Conservation (phyloP, 106 monocot genomes). For the Posidonia australis region DNA sequence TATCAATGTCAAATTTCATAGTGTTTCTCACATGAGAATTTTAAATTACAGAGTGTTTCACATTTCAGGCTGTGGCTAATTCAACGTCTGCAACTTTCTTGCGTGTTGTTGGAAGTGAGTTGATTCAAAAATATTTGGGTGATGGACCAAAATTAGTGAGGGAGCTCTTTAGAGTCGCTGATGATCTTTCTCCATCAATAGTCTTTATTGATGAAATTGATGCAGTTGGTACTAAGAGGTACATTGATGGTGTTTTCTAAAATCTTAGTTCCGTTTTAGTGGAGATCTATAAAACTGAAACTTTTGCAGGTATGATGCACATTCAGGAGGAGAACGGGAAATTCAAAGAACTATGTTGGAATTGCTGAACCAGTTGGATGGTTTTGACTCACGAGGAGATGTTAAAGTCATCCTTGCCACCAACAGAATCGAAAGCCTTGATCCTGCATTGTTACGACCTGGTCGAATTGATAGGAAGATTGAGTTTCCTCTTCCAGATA, state of each 20-base stretch:
- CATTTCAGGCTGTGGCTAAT: slow-evolving; percentile 78
- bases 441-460: slow-evolving; percentile 85
- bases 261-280: not conserved
- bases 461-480: slow-evolving; percentile 92
- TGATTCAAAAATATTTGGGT: slow-evolving; percentile 95
- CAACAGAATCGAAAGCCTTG: slow-evolving; percentile 91
- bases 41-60: not conserved
- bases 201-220: slow-evolving; percentile 99
- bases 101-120: slow-evolving; percentile 91
- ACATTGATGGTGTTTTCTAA: not conserved
- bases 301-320: slow-evolving; percentile 80
- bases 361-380: slow-evolving; percentile 86
- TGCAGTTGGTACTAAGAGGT: slow-evolving; percentile 95
- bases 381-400: slow-evolving; percentile 95
- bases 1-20: too few species aligned
- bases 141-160: slow-evolving; percentile 96
- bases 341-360: slow-evolving; percentile 97
- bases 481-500: slow-evolving; percentile 94
- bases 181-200: slow-evolving; percentile 91
- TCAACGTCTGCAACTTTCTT: slow-evolving; percentile 96
- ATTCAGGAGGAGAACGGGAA: slow-evolving; percentile 96
- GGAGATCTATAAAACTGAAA: not conserved
- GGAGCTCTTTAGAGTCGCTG: slow-evolving; percentile 95
- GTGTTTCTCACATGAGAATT: not conserved
- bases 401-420: slow-evolving; percentile 97